Conservation (phyloP, 257 asterid species). For the Solanum habrochaites region DNA sequence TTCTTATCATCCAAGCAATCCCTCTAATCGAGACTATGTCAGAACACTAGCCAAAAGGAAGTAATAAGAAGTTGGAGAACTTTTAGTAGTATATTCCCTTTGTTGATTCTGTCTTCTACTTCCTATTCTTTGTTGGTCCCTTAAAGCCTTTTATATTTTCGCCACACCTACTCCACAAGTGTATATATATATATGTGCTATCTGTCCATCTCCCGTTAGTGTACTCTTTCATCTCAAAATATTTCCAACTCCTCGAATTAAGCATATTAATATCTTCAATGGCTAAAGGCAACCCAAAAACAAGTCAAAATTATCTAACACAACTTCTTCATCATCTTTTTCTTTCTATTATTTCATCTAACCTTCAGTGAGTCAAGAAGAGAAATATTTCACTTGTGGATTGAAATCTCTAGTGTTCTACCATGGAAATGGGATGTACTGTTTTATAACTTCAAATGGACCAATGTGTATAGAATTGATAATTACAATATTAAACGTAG, state of each 20-base stretch:
- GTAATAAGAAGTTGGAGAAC: background rate
- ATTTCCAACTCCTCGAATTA: background rate
- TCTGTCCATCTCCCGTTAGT: no score
- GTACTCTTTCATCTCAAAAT: background rate
- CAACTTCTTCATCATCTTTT: background rate
- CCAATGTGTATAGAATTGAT: conserved; percentile 39
- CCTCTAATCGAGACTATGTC: no score
- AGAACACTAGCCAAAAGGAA: no score
- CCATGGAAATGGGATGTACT: conserved; percentile 57
- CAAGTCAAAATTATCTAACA: background rate
- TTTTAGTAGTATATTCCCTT: background rate
- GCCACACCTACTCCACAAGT: no score
- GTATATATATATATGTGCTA: background rate
- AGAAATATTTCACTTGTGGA: conserved; percentile 56
- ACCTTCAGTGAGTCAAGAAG: conserved; percentile 13
- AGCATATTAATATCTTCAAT: conserved; percentile 6
- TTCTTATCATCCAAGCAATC: no score
- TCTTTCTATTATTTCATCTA: background rate
- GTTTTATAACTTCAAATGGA: conserved; percentile 41
- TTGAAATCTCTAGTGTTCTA: conserved; percentile 62
- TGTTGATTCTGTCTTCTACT: background rate
- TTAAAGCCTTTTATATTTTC: no score
- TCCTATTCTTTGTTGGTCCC: no score
- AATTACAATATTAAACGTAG: conserved; percentile 35
- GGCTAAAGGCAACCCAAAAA: conserved; percentile 58